phyloP scores from a whole-genome alignment of 169 alveolate genomes.

The Eimeria acervulina region DNA sequence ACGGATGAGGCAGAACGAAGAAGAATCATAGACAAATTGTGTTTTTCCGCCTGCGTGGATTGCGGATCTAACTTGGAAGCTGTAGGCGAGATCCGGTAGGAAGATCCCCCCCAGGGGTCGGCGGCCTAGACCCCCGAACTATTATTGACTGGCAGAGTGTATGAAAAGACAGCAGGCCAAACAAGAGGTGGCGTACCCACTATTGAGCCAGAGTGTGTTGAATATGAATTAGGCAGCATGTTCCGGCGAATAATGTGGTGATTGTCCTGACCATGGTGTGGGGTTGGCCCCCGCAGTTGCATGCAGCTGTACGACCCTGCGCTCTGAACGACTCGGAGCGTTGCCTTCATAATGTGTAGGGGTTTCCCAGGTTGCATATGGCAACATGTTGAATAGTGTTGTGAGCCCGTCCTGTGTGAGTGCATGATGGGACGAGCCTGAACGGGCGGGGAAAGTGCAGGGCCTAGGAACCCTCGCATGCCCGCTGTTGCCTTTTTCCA shows the following conservation, averaged over 20 bases:
- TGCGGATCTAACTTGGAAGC: background rate
- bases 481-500: slow-evolving; percentile 19
- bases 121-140: background rate
- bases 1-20: background rate
- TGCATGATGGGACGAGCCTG: slow-evolving; percentile 20
- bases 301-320: background rate
- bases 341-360: background rate
- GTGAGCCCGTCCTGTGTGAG: slow-evolving; percentile 29
- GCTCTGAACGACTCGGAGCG: background rate
- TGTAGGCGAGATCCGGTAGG: background rate
- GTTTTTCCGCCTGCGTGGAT: background rate
- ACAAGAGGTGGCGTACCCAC: background rate
- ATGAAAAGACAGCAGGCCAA: background rate
- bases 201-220: background rate
- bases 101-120: background rate
- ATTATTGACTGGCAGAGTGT: background rate
- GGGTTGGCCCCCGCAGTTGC: slow-evolving; percentile 48
- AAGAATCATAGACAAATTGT: background rate
- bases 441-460: slow-evolving; percentile 41
- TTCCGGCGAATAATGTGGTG: background rate
- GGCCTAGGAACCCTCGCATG: slow-evolving; percentile 40
- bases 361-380: background rate
- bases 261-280: slow-evolving; percentile 19
- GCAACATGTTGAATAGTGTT: background rate
- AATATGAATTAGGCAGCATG: background rate